Evolutionary conservation across 2,329 filamentous ascomycete genomes (phyloP), one percentile per base, ranked within the genome.

Genomic region (Chrysosporium keratinophilum): DNA sequence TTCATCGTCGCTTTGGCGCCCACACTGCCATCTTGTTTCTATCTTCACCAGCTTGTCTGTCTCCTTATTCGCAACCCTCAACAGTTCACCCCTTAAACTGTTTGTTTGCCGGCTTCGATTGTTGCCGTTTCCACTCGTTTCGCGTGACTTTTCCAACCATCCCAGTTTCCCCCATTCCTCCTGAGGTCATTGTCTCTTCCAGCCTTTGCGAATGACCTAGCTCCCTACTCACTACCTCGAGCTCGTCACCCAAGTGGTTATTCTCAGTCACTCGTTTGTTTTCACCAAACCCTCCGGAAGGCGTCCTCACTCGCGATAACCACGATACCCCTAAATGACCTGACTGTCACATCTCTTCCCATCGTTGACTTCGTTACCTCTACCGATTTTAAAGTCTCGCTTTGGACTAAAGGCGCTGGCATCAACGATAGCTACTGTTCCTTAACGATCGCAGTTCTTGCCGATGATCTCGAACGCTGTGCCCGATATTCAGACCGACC

Each of bases 251-350:
- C 33, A 23, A 14, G 14, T 12, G 14, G 7, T 37, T 3, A 40
- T 37, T 12, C 19, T 19, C 48, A 42, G 48, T 50, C 48, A 23
- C 48, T 50, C 48, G 48, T 50, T 50, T 50, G 31, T 28, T 28
- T 7, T 28, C 23, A 28, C 39, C 48, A 35, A 15, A 33, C 39
- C 40, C 23, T 35, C 48, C 17, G 39, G 28, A 50, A 42, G 37
- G 39, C 48, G 23, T 42, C n/a, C 15, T 42, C 2, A 7, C 19
- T 12, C 19, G 23, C 10, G 5, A 31, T 33, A 9, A 5, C 39
- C 7, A 37, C 46, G 15, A 34, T 34, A 7, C 44, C 44, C 19
- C 45, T 11, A 23, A 40, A 35, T 37, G 20, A 2, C 23, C n/a
- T 20, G 17, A 15, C 23, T 7, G 15, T 28, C 44, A 45, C 42